Evolutionary conservation across 768 basidiomycete species (phyloP).

Genomic region (Paxillus ammoniavirescens): DNA sequence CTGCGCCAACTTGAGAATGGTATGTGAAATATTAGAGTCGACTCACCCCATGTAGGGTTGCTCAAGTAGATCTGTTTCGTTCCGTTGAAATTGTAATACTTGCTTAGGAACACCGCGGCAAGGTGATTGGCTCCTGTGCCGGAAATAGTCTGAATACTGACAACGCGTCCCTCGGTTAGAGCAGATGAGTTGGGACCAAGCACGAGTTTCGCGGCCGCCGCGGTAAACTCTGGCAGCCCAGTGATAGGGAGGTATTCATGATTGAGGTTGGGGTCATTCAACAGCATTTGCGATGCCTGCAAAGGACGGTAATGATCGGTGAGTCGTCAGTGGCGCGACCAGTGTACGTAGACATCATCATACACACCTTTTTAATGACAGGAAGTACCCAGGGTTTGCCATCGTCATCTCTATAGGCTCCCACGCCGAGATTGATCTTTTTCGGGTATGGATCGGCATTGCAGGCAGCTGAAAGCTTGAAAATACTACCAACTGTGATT

Average conservation of each 20-base stretch:
- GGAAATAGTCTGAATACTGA: slow-evolving; percentile 89
- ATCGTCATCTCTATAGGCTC: slow-evolving; percentile 87
- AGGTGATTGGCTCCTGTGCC: slow-evolving; percentile 97
- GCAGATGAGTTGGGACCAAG: slow-evolving; percentile 72
- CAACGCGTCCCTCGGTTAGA: slow-evolving; percentile 66
- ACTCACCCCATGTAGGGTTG: slow-evolving; percentile 92
- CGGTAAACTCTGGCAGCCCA: slow-evolving; percentile 79
- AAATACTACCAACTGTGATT: slow-evolving; percentile 55
- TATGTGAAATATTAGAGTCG: slow-evolving; percentile 1
- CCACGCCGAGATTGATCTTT: slow-evolving; percentile 92
- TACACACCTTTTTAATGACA: slow-evolving; percentile 80
- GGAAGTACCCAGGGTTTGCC: slow-evolving; percentile 92
- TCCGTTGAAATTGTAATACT: slow-evolving; percentile 71
- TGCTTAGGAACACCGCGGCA: slow-evolving; percentile 81
- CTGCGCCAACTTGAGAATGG: slow-evolving; percentile 34
- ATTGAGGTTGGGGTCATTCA: slow-evolving; percentile 72
- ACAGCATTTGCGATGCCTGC: slow-evolving; percentile 71
- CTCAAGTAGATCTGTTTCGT: slow-evolving; percentile 77
- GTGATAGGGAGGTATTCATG: slow-evolving; percentile 94
- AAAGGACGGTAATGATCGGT: slow-evolving; percentile 1
- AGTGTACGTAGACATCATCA: slow-evolving; percentile 1
- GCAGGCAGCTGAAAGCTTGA: slow-evolving; percentile 88
- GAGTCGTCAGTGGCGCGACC: not conserved
- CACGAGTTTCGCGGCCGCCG: slow-evolving; percentile 79
- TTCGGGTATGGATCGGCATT: slow-evolving; percentile 71